Evolutionary conservation across 305 asterid genomes (phyloP).

Genomic region (Solanum hybrid): DNA sequence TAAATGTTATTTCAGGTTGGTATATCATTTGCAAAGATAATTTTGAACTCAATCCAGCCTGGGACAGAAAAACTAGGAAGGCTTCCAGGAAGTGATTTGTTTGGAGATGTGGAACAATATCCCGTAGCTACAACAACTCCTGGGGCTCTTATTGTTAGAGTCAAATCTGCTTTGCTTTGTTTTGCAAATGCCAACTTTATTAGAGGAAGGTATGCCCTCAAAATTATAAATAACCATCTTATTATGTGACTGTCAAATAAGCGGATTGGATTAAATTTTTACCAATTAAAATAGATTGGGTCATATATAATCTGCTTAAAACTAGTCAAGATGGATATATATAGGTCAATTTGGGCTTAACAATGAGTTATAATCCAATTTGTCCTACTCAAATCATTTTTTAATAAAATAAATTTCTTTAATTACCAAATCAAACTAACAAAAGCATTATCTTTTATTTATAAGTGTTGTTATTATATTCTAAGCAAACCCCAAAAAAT

Average conservation of each 20-base stretch:
- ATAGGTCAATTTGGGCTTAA: neutral
- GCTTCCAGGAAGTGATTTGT: slow-evolving; percentile 28
- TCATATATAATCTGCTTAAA: no score
- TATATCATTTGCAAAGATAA: slow-evolving; percentile 25
- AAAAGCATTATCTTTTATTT: neutral
- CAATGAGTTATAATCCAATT: neutral
- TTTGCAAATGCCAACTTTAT: slow-evolving; percentile 33
- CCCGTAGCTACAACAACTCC: slow-evolving; percentile 24
- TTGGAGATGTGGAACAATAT: slow-evolving; percentile 28
- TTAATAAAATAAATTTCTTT: neutral
- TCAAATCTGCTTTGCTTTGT: slow-evolving; percentile 29
- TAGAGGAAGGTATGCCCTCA: slow-evolving; percentile 17
- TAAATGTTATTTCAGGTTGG: slow-evolving; percentile 20
- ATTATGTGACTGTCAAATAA: no score
- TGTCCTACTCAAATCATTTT: neutral
- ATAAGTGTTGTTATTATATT: neutral
- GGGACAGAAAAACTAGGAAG: slow-evolving; percentile 26
- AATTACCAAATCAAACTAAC: neutral
- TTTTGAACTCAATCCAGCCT: slow-evolving; percentile 19
- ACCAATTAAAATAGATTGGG: no score
- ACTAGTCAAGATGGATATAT: no score
- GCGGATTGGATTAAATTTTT: no score
- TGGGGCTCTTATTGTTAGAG: slow-evolving; percentile 27
- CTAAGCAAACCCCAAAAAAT: neutral
- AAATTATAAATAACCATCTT: neutral